Evolutionary conservation across 2,329 filamentous ascomycete species (phyloP), one percentile per base, ranked within the genome.

Genomic region (Beauveria scarabaeidicola): DNA sequence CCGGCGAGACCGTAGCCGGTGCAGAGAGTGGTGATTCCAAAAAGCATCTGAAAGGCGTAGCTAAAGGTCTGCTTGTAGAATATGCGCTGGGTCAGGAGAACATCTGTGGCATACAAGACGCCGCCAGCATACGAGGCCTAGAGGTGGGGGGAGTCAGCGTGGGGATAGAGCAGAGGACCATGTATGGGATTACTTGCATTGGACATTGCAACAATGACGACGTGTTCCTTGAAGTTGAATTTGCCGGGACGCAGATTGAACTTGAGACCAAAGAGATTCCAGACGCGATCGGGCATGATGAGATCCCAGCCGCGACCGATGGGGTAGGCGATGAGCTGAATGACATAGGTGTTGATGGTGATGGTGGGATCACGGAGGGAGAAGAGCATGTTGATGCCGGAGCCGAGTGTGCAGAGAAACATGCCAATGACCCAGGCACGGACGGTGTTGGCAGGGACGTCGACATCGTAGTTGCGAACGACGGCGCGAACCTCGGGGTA

Each of bases 401-500:
- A 84, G n/a, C 82, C 84, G 60, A 86, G 67, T 0, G 83, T 86
- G 61, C 83, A 82, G 48, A 87, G 76, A 11, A 86, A 5, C 65
- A 87, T 61, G 38, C 84, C 84, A 62, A 87, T 83, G 5, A 75
- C 72, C 84, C 84, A 87, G 38, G 84, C 83, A 53, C 84, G 82
- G 60, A 87, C 75, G 21, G 84, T 87, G 69, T 85, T 87, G 64
- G 78, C 78, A n/a, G 83, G 81, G 25, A 86, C 74, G 65, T 86
- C 84, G 64, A 85, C 78, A 65, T 88, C 85, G 67, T 81, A 79
- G 68, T 87, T 87, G 62, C 81, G 76, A 19, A 88, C 85, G 19
- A 85, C 82, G 27, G 84, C 81, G 64, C 85, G 82, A 58, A 87
- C 85, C 73, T 87, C 84, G 41, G 83, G 82, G 66, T 87, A 88